Percentiles rank a stretch among this genome's conserved stretches.
Conservation (phyloP, 2,329 filamentous ascomycete genomes). For the Aspergillus fumigatiaffinis region DNA sequence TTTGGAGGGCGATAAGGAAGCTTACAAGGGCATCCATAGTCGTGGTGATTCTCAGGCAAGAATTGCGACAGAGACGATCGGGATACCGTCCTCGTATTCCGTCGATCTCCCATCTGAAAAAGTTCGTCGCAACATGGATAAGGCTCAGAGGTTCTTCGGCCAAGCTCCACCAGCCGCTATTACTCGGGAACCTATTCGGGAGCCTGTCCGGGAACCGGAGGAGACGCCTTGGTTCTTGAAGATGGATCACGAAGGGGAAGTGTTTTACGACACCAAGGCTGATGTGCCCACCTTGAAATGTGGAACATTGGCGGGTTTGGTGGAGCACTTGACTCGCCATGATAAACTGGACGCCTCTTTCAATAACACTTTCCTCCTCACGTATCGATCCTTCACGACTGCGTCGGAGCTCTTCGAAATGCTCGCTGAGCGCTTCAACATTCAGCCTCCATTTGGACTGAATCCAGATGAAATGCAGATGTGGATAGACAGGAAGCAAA, state of each 20-base stretch:
- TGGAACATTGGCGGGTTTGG: conserved; percentile 80
- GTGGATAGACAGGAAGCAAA: conserved; percentile 94
- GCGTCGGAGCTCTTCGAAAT: conserved; percentile 90
- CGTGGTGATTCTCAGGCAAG: conserved; percentile 38
- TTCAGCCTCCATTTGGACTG: conserved; percentile 84
- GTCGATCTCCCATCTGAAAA: conserved; percentile 36
- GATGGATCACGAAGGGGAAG: conserved; percentile 82
- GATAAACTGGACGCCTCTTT: conserved; percentile 93
- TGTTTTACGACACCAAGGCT: conserved; percentile 84
- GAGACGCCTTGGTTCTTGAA: conserved; percentile 80
- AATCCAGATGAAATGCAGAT: conserved; percentile 70
- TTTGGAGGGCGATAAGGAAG: conserved; percentile 26
- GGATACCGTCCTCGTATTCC: conserved; percentile 40
- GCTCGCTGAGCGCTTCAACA: conserved; percentile 83
- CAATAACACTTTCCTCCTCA: conserved; percentile 96
- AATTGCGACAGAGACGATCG: conserved; percentile 38
- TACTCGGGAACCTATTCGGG: conserved; percentile 33
- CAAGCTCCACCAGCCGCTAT: conserved; percentile 42
- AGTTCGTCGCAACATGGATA: conserved; percentile 43
- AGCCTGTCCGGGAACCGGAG: conserved; percentile 56
- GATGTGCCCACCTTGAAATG: conserved; percentile 75
- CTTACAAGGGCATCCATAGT: conserved; percentile 20
- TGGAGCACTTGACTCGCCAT: conserved; percentile 92
- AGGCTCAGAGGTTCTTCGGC: conserved; percentile 47
- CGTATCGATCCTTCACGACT: conserved; percentile 90